These are phyloP conservation scores for Antitrichia curtipendula DNA, from an alignment of 225 moss, liverwort and hornwort genomes.

Conservation along the genomic window DNA sequence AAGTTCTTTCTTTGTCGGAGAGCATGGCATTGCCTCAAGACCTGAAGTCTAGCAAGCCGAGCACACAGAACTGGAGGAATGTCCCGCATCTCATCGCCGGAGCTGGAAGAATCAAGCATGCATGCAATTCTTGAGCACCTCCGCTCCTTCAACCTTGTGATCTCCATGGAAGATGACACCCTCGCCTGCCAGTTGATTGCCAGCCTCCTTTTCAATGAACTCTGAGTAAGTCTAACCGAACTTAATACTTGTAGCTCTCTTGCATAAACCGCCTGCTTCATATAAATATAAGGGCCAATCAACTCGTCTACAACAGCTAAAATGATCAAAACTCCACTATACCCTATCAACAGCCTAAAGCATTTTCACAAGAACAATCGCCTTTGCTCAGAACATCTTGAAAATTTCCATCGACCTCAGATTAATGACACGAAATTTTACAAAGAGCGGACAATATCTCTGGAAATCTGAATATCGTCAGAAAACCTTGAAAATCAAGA, in stretches of 20 bases:
- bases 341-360: not conserved
- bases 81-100: not conserved
- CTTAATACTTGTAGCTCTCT: conserved; percentile 35
- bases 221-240: conserved; percentile 43
- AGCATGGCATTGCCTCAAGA: not conserved
- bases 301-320: not conserved
- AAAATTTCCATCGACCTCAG: not conserved
- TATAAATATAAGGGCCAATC: not conserved
- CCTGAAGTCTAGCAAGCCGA: not conserved
- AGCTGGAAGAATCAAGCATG: not conserved
- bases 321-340: not conserved
- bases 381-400: not conserved
- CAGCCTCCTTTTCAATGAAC: conserved; percentile 37
- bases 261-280: not conserved
- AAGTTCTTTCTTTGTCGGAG: not conserved
- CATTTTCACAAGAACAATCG: not conserved
- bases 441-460: not conserved
- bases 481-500: not conserved
- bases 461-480: not conserved
- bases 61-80: not conserved
- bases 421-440: not conserved
- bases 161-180: conserved; percentile 48
- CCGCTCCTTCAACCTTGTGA: conserved; percentile 53
- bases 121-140: conserved; percentile 51
- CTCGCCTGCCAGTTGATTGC: conserved; percentile 15